A percentile compares a stretch with the other conserved stretches of the same genome.
These are phyloP conservation scores for apple (Malus domestica) DNA, from an alignment of 306 rosid species.

Conservation along the genomic window DNA sequence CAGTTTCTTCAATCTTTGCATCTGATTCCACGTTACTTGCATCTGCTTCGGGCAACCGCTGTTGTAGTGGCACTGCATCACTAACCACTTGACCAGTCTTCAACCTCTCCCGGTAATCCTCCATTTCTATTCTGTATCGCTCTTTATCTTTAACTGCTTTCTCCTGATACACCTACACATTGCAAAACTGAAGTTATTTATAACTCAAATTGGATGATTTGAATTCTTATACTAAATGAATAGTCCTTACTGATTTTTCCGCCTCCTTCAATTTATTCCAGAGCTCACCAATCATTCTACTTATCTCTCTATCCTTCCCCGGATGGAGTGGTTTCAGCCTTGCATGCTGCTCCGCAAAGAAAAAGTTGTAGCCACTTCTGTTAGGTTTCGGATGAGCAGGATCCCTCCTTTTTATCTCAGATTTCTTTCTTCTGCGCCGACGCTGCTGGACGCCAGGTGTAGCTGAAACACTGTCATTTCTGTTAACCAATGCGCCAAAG, in stretches of 20 bases:
- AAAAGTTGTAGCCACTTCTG: slow-evolving; percentile 93
- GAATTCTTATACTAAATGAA: background rate
- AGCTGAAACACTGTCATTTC: slow-evolving; percentile 26
- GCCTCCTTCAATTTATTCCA: slow-evolving; percentile 73
- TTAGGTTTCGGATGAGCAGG: slow-evolving; percentile 92
- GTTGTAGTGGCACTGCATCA: slow-evolving; percentile 70
- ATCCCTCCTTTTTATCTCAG: slow-evolving; percentile 74
- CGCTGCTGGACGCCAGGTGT: slow-evolving; percentile 38
- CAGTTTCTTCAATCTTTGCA: slow-evolving; percentile 36
- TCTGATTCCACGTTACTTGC: slow-evolving; percentile 35
- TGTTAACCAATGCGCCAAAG: slow-evolving; percentile 16
- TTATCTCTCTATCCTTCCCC: slow-evolving; percentile 84
- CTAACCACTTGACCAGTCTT: slow-evolving; percentile 50
- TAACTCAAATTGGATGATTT: background rate
- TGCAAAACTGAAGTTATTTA: slow-evolving; percentile 1
- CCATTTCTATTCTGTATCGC: slow-evolving; percentile 77
- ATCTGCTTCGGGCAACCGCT: slow-evolving; percentile 48
- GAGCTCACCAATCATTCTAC: slow-evolving; percentile 83
- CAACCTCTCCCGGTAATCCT: slow-evolving; percentile 55
- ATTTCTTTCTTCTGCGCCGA: slow-evolving; percentile 76
- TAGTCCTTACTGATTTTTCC: slow-evolving; percentile 52
- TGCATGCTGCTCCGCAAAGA: slow-evolving; percentile 92
- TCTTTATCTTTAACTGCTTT: slow-evolving; percentile 81
- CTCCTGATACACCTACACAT: slow-evolving; percentile 73
- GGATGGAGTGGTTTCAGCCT: slow-evolving; percentile 69